phyloP scores from a whole-genome alignment of 768 basidiomycete genomes.

The Leccinum ochraceum region DNA sequence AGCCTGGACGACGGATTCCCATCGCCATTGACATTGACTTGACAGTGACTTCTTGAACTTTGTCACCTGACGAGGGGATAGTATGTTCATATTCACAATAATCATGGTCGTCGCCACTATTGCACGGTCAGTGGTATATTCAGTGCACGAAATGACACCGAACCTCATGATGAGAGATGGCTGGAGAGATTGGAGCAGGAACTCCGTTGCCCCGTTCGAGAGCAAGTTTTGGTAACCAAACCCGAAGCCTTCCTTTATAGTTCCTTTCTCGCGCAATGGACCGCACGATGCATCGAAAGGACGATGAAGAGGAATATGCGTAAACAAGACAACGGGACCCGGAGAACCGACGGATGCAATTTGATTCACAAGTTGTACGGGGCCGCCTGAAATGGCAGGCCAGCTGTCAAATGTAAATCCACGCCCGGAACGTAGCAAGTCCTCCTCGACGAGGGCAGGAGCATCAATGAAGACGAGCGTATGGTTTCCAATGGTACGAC shows the following conservation, averaged over 20 bases:
- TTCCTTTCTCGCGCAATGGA: slow-evolving; percentile 70
- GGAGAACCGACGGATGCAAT: slow-evolving; percentile 30
- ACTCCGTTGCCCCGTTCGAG: slow-evolving; percentile 61
- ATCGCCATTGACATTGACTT: slow-evolving; percentile 91
- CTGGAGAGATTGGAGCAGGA: slow-evolving; percentile 61
- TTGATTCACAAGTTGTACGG: slow-evolving; percentile 54
- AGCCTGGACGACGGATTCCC: slow-evolving; percentile 82
- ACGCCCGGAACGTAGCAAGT: slow-evolving; percentile 47
- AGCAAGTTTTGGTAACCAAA: slow-evolving; percentile 85
- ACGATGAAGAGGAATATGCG: slow-evolving; percentile 87
- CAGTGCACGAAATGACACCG: slow-evolving; percentile 12
- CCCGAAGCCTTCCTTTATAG: slow-evolving; percentile 72
- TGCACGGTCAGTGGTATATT: slow-evolving; percentile 10
- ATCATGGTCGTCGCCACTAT: slow-evolving; percentile 92
- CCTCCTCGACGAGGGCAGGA: slow-evolving; percentile 74
- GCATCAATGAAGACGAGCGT: slow-evolving; percentile 74
- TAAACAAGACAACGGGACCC: slow-evolving; percentile 69
- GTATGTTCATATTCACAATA: slow-evolving; percentile 80
- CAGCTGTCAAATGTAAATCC: slow-evolving; percentile 47
- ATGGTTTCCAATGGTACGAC: slow-evolving; percentile 67
- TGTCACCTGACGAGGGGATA: slow-evolving; percentile 23
- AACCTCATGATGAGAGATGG: slow-evolving; percentile 81
- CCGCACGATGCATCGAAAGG: slow-evolving; percentile 72
- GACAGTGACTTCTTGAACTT: slow-evolving; percentile 75
- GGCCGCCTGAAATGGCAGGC: slow-evolving; percentile 47